Evolutionary conservation across 768 basidiomycete species (phyloP), one percentile per base, ranked within the genome.

Genomic region (Hebeloma cylindrosporum): DNA sequence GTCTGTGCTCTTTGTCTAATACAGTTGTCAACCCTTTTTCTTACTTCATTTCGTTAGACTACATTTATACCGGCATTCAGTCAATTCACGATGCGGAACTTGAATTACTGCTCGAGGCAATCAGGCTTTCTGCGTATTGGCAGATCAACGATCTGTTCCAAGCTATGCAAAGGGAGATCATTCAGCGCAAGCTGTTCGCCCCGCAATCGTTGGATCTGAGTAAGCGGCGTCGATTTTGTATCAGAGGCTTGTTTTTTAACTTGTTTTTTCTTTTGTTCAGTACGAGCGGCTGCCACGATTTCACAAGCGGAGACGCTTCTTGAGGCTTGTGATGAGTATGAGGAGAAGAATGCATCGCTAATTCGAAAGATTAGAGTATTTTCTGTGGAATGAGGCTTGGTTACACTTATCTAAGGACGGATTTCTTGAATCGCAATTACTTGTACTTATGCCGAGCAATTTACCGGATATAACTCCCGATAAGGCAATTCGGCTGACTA

Each of bases 71-170:
- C 0, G 59, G 64, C 8, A 44, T 17, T 13, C 39, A 40, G n/a
- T 43, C 40, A 11, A 36, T 45, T 4, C 37, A 46, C 4, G 20
- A 34, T 9, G 28, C 33, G 11, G 4, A 47, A 14, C 45, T 61
- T 3, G 40, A 50, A 3, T 22, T 50, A 2, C 51, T 67, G 9
- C 45, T 72, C 7, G 57, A 62, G 22, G 41, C 65, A 5, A 38
- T 70, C 26, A 23, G 49, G 21, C 36, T 71, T 10, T 60, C 67
- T 3, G 45, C 52, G 7, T 57, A 55, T 27, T 69, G 65, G 61
- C 20, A 42, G 4, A 37, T 67, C 32, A 18, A 13, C 0, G 60
- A 58, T 25, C 45, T 66, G 7, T 58, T 59, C 32, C 47, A 59
- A 8, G 43, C 56, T 7, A 43, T 64, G 4, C 65, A 71, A 31